Percentiles rank a stretch among this genome's conserved stretches.
Conservation (phyloP, 768 basidiomycete genomes). For the Saitozyma podzolica region DNA sequence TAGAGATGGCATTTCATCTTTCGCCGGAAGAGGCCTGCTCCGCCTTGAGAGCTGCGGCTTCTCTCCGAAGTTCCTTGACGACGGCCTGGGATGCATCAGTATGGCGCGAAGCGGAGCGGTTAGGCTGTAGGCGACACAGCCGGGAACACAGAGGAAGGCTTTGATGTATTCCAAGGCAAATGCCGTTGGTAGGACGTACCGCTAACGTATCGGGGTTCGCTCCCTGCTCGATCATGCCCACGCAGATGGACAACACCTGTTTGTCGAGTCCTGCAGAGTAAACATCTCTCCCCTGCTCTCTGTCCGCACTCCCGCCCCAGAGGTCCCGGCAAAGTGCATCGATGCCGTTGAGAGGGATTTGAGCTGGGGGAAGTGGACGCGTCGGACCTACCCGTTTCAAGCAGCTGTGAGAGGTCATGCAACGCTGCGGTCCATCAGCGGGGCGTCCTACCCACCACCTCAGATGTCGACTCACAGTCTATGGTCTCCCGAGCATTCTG, state of each 20-base stretch:
- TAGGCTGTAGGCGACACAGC: conserved; percentile 7
- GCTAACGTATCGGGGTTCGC: conserved; percentile 90
- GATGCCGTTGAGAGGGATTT: no score
- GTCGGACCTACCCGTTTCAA: conserved; percentile 63
- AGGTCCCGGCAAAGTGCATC: background rate
- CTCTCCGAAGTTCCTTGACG: conserved; percentile 76
- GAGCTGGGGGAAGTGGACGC: background rate
- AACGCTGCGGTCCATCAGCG: conserved; percentile 60
- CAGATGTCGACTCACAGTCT: conserved; percentile 29
- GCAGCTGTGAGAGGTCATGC: conserved; percentile 80
- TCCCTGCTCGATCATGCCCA: conserved; percentile 87
- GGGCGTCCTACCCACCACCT: background rate
- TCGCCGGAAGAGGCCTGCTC: background rate
- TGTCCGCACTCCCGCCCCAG: no score
- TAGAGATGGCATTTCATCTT: no score
- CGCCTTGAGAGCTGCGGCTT: conserved; percentile 58
- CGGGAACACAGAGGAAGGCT: no score
- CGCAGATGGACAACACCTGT: conserved; percentile 86
- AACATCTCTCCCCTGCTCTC: background rate
- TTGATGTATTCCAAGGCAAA: no score
- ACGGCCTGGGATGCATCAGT: conserved; percentile 62
- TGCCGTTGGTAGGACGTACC: conserved; percentile 59
- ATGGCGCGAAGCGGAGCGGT: background rate
- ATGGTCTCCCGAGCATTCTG: conserved; percentile 48
- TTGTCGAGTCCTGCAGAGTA: conserved; percentile 65